Evolutionary conservation across 2,329 filamentous ascomycete species (phyloP), one percentile per base, ranked within the genome.

Genomic region (Zelopaecilomyces penicillatus): DNA sequence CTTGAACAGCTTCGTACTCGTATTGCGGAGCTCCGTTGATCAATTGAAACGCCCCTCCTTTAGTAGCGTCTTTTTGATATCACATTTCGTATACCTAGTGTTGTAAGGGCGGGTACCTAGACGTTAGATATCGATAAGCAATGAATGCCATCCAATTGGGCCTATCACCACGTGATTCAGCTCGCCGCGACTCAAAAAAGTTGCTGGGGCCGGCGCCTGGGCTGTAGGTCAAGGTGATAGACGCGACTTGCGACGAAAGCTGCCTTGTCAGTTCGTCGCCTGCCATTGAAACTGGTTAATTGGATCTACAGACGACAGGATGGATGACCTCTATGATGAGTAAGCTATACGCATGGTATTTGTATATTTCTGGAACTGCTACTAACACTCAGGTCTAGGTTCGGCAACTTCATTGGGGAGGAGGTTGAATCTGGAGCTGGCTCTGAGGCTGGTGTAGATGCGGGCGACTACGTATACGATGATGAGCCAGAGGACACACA

Each of bases 301-400:
- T 30, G 37, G 41, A 29, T 45, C 41, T 38, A 52, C 44, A 45
- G 51, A 52, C 48, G 48, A 44, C 52, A 64, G 57, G 57, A 93
- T 95, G 89, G 90, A 96, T 73, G 90, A 96, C 68, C 82, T 96
- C 57, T 96, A 97, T 65, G 91, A 97, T 71, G 91, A 97, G 87
- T 94, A 71, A 51, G 70, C 30, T 45, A 37, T 41, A 41, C 34
- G 31, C 37, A 55, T 27, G 41, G 29, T n/a, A 29, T 9, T 12
- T 34, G 32, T 34, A 19, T 19, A 19, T 19, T 19, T 19, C 19
- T 19, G 19, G 19, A 19, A 19, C 19, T 19, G 11, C 29, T 28
- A 26, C 42, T 47, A 31, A 45, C 43, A 30, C 7, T 38, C 5
- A 10, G 29, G 19, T 19, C 37, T 43, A 94, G 88, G 74, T 97